Conservation (phyloP, 2,329 filamentous ascomycete species). For the Ceratocystis cubensis region DNA sequence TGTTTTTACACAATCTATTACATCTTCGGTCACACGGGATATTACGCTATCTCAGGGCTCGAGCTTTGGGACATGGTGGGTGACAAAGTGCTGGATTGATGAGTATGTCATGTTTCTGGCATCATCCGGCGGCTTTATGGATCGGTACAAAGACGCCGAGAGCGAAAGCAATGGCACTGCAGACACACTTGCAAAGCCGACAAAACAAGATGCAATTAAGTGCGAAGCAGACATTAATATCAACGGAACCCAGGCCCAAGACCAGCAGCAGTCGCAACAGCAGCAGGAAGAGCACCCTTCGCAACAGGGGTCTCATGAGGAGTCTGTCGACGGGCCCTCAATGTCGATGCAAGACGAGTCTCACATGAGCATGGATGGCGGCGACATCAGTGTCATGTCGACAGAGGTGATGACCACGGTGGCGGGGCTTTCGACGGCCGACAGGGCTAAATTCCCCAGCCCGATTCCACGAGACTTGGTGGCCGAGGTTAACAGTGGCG, state of each 20-base stretch:
- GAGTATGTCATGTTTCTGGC: constrained; percentile 88
- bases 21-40: constrained; percentile 67
- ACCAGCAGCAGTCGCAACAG: not conserved
- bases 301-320: not conserved
- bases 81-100: constrained; percentile 89
- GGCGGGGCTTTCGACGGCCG: not conserved
- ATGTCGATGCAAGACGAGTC: not conserved
- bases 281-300: not conserved
- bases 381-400: constrained; percentile 20
- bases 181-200: not conserved
- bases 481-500: constrained; percentile 32
- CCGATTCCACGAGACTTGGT: constrained; percentile 6
- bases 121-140: constrained; percentile 80
- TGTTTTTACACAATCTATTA: constrained; percentile 61
- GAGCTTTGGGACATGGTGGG: constrained; percentile 86
- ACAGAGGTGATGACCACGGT: constrained; percentile 3
- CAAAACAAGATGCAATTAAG: not conserved
- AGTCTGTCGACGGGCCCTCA: not conserved
- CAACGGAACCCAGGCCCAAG: not conserved
- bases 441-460: constrained; percentile 38
- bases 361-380: constrained; percentile 26
- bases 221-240: not conserved
- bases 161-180: no score
- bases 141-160: constrained; percentile 34
- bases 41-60: constrained; percentile 65